Base-by-base conservation (phyloP, 257 asterid genomes). In the Dorcoceras hygrometricum region DNA sequence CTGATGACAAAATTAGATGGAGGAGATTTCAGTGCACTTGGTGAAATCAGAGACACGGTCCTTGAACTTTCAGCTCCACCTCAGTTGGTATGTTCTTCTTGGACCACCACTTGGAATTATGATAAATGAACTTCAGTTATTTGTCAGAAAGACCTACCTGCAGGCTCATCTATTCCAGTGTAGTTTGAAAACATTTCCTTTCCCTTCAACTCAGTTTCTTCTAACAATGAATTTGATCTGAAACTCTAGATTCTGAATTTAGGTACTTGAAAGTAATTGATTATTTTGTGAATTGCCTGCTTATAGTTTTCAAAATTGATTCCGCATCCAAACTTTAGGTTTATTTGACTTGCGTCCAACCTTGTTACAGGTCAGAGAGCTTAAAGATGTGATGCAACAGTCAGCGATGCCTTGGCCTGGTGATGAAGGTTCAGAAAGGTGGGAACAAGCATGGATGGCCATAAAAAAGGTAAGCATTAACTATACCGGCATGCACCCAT, bases 371-470 rank as follows among this genome's bases (percentile, higher is more conserved):
- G 81, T 94, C 71, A 81, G 88, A 76, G 96, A 88, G 82, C 96
- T 94, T 62, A 84, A 90, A 79, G 89, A 81, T 71, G 86, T 80
- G 82, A 90, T 94, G 99, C 79, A 78, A 74, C 76, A 79, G 76
- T 94, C 99, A 69, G 95, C 92, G 75, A 90, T 94, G 97, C 96
- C 99, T 57, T 94, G 99, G 99, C 96, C 99, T 68, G 99, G 98
- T 73, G 95, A 94, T 80, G 99, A 94, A 88, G 95, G 98, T 71
- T 89, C 75, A 65, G 80, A 72, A 74, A 83, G 96, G 70, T 94
- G 97, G 99, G 96, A 85, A 71, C 96, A 88, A 84, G 99, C 99
- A 75, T 94, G 99, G 99, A 73, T 66, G 76, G 96, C 98, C 62
- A 94, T 94, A 73, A 94, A 94, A 80, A 94, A 82, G 95, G 99